phyloP scores from a whole-genome alignment of 352 stramenopile species.

The Thalassiosira sp. region DNA sequence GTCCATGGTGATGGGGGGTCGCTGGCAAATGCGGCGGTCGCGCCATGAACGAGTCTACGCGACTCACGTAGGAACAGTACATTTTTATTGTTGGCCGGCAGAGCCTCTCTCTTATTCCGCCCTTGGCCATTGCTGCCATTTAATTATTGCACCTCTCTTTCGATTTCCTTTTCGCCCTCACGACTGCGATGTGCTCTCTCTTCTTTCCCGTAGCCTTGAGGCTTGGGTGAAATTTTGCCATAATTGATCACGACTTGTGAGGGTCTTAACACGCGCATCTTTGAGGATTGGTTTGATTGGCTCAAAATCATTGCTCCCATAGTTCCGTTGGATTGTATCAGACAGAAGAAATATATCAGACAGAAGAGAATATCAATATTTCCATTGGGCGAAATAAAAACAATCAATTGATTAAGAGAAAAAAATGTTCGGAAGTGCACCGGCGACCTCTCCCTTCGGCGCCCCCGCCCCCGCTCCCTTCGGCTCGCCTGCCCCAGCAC shows the following conservation, averaged over 20 bases:
- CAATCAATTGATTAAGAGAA: constrained; percentile 10
- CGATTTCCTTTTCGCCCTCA: neutral
- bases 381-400: neutral
- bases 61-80: constrained; percentile 6
- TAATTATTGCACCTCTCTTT: neutral
- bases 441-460: constrained; percentile 52
- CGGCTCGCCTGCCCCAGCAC: constrained; percentile 37
- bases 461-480: constrained; percentile 52
- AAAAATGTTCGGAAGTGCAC: constrained; percentile 53
- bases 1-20: neutral
- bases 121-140: neutral
- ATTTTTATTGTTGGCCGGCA: neutral
- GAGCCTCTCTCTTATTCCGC: neutral
- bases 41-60: neutral
- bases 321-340: neutral
- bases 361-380: neutral
- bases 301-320: neutral
- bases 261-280: too few species aligned
- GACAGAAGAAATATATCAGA: neutral
- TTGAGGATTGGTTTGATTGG: too few species aligned
- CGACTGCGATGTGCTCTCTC: neutral
- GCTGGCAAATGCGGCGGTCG: neutral
- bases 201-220: neutral
- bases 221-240: too few species aligned
- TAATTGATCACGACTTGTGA: too few species aligned